Conservation (phyloP, 1,284 basidiomycete species). For the Earliella scabrosa region DNA sequence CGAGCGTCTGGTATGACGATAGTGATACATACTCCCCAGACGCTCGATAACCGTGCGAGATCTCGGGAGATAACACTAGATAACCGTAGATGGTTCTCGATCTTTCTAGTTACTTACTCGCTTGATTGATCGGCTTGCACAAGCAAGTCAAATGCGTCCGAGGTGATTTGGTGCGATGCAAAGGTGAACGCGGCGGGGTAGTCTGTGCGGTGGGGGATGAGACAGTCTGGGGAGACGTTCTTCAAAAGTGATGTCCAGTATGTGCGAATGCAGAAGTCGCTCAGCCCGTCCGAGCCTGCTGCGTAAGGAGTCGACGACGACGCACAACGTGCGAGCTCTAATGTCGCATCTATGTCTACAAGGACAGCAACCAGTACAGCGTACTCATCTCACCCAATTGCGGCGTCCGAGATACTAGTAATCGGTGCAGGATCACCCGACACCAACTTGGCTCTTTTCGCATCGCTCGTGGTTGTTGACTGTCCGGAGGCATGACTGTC, state of each 20-base stretch:
- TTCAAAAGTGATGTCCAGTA: too few species aligned
- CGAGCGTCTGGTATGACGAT: conserved; percentile 22
- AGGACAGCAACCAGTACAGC: not conserved
- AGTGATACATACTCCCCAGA: not conserved
- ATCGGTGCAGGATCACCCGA: not conserved
- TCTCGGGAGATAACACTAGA: conserved; percentile 11
- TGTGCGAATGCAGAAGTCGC: too few species aligned
- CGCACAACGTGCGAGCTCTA: too few species aligned
- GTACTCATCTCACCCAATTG: not conserved
- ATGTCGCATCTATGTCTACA: too few species aligned
- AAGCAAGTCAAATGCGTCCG: too few species aligned
- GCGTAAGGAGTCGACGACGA: not conserved
- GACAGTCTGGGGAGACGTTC: too few species aligned
- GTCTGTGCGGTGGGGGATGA: too few species aligned
- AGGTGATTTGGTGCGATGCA: too few species aligned
- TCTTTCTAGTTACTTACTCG: not conserved
- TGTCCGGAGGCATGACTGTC: not conserved
- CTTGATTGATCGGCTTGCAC: too few species aligned
- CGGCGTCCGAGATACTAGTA: not conserved
- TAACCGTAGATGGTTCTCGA: conserved; percentile 17
- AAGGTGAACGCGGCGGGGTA: too few species aligned
- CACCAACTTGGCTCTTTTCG: conserved; percentile 25
- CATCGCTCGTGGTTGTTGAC: too few species aligned
- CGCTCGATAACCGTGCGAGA: conserved; percentile 11
- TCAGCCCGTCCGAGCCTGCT: too few species aligned